Conservation (phyloP, 441 rosid species). For the Macaranga tanarius region DNA sequence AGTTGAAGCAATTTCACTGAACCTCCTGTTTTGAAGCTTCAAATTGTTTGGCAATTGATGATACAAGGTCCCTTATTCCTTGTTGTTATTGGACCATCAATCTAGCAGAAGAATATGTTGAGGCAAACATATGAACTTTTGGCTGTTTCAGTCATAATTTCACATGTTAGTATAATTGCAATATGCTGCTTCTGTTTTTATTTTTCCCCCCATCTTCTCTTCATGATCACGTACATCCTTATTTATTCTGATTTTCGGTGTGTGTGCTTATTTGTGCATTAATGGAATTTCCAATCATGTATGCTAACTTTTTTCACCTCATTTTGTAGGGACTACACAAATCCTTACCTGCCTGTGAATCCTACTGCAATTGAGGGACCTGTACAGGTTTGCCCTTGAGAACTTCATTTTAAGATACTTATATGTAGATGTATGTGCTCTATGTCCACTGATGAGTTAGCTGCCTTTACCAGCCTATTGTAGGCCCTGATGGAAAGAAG, state of each 20-base stretch:
- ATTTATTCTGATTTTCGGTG: neutral
- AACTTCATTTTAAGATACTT: conserved; percentile 1
- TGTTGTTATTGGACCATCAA: neutral
- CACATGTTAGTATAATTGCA: neutral
- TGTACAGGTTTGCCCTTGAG: conserved; percentile 53
- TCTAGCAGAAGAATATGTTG: conserved; percentile 3
- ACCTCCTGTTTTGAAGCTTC: neutral
- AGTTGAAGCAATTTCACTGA: neutral
- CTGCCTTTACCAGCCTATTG: conserved; percentile 52
- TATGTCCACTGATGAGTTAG: conserved; percentile 26
- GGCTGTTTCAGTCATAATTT: neutral
- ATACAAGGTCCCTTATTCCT: neutral
- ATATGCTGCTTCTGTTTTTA: neutral
- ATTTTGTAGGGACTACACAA: conserved; percentile 84
- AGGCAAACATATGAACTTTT: neutral
- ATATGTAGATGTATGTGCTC: neutral
- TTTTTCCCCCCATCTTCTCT: no score
- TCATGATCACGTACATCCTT: neutral
- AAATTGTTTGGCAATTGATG: neutral
- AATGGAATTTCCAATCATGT: conserved; percentile 9
- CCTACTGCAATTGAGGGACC: conserved; percentile 90
- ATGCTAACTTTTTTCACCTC: conserved; percentile 14
- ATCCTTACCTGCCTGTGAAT: conserved; percentile 97
- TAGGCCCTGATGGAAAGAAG: conserved; percentile 93
- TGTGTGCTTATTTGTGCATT: conserved; percentile 5